These are phyloP conservation scores for Saprolegnia diclina DNA, from an alignment of 352 stramenopile genomes.

Conservation along the genomic window DNA sequence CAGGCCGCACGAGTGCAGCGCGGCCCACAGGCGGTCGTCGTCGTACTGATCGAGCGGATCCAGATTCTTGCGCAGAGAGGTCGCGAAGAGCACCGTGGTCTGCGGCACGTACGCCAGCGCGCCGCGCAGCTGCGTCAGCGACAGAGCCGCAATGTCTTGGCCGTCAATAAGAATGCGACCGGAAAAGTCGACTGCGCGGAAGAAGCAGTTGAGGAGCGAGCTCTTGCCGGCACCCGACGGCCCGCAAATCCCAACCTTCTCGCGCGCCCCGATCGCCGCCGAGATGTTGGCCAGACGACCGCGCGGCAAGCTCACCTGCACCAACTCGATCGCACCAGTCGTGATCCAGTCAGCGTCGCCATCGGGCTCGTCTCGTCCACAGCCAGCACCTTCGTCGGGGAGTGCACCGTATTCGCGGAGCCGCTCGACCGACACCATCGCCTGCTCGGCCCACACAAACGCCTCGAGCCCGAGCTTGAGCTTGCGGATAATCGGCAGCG, in stretches of 20 bases:
- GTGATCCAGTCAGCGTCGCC: background rate
- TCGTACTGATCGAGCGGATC: slow-evolving; percentile 44
- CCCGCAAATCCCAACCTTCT: slow-evolving; percentile 79
- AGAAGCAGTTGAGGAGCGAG: slow-evolving; percentile 76
- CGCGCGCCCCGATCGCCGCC: slow-evolving; percentile 42
- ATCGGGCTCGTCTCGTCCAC: slow-evolving; percentile 12
- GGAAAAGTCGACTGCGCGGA: slow-evolving; percentile 56
- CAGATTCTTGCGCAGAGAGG: slow-evolving; percentile 79
- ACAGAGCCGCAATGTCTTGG: slow-evolving; percentile 52
- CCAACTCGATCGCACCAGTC: background rate
- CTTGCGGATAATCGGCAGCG: slow-evolving; percentile 81
- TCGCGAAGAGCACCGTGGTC: slow-evolving; percentile 73
- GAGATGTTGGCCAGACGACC: slow-evolving; percentile 41
- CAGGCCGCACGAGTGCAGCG: slow-evolving; percentile 45
- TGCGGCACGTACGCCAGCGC: slow-evolving; percentile 81
- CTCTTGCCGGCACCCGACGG: slow-evolving; percentile 89
- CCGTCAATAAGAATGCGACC: slow-evolving; percentile 69
- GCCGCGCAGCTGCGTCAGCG: slow-evolving; percentile 56
- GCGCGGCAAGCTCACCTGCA: background rate
- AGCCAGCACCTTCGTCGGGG: slow-evolving; percentile 39
- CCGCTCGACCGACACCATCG: slow-evolving; percentile 89
- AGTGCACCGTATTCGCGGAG: slow-evolving; percentile 76
- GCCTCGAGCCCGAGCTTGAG: slow-evolving; percentile 79
- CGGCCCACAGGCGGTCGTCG: slow-evolving; percentile 57
- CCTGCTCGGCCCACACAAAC: slow-evolving; percentile 85